Conservation (phyloP, 1,139 yeast species). For the Suhomyces bokatorum region DNA sequence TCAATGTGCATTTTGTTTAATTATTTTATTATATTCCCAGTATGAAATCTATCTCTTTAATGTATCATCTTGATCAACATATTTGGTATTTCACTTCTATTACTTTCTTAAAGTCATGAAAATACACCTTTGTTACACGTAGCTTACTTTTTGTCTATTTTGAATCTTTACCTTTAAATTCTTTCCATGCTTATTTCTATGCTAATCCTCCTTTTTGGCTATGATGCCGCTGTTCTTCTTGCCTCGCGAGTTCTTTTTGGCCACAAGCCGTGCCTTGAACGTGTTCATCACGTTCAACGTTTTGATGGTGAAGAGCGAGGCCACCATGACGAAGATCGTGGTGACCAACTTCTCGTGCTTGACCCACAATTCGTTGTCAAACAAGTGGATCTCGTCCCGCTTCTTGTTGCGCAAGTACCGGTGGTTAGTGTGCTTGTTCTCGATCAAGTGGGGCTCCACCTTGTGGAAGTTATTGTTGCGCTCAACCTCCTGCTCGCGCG, state of each 20-base stretch:
- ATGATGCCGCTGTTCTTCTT: conserved; percentile 5
- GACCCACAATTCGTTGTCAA: conserved; percentile 40
- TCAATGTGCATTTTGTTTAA: too few relatives aligned
- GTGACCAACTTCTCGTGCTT: conserved; percentile 41
- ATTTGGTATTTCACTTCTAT: too few relatives aligned
- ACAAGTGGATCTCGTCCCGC: conserved; percentile 39
- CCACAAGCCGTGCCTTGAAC: conserved; percentile 6
- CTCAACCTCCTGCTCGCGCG: conserved; percentile 53
- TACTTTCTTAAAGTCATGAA: too few relatives aligned
- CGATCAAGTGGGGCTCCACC: conserved; percentile 35
- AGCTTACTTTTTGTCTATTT: neutral
- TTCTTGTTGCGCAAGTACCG: conserved; percentile 35
- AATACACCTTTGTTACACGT: too few relatives aligned
- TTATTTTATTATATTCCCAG: too few relatives aligned
- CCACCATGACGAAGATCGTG: conserved; percentile 36
- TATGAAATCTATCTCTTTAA: too few relatives aligned
- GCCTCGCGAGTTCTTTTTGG: conserved; percentile 1
- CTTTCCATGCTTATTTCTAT: neutral
- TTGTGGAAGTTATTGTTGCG: conserved; percentile 48
- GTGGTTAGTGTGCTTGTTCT: conserved; percentile 34
- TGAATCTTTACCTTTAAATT: neutral
- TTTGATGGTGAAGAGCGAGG: conserved; percentile 20
- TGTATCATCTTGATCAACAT: too few relatives aligned
- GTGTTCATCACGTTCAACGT: conserved; percentile 11
- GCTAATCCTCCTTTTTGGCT: conserved; percentile 10